These are phyloP conservation scores for Primulina eburnea DNA, from an alignment of 257 asterid genomes.

Conservation along the genomic window DNA sequence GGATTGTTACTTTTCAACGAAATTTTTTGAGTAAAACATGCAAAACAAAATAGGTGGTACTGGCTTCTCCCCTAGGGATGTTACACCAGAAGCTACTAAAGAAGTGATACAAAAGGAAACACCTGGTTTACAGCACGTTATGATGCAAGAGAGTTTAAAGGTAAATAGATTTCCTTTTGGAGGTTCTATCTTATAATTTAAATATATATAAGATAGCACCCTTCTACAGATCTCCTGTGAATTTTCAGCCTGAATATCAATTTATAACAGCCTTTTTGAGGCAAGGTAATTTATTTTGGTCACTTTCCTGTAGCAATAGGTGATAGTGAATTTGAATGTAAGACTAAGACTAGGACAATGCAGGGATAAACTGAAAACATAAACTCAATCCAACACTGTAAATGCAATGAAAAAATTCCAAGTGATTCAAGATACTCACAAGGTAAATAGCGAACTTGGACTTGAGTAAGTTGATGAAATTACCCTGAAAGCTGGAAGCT, in stretches of 20 bases:
- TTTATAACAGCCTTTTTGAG: no score
- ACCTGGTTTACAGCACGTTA: constrained; percentile 84
- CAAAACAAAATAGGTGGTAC: constrained; percentile 72
- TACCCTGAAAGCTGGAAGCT: no score
- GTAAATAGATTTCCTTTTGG: constrained; percentile 31
- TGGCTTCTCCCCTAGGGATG: constrained; percentile 93
- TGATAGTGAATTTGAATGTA: background rate
- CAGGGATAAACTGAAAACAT: no score
- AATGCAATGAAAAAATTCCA: no score
- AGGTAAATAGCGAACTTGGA: no score
- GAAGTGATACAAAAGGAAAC: constrained; percentile 77
- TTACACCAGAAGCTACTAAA: constrained; percentile 98
- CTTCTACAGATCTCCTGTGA: no score
- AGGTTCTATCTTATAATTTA: background rate
- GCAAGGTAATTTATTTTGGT: background rate
- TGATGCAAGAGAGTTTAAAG: constrained; percentile 97
- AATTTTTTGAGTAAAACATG: background rate
- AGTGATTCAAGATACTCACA: no score
- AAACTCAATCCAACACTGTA: no score
- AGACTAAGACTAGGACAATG: no score
- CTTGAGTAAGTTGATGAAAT: no score
- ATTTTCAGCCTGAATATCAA: no score
- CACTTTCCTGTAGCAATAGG: background rate
- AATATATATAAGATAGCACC: no score
- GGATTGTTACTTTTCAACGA: background rate